Evolutionary conservation across 257 asterid genomes (phyloP), one percentile per base, ranked within the genome.

Genomic region (Cruciata laevipes): DNA sequence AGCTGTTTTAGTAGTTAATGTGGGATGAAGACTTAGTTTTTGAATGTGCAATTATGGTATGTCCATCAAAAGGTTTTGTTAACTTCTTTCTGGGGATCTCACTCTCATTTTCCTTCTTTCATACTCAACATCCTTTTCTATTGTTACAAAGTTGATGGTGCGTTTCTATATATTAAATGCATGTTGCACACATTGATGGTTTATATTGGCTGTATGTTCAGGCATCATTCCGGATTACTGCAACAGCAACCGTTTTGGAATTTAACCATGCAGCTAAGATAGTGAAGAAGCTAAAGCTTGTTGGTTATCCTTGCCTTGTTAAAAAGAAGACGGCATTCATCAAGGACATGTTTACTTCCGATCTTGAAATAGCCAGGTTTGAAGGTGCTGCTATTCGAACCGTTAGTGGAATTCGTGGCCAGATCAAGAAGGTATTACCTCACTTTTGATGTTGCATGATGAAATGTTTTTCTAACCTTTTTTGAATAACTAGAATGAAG

Each of bases 281-380:
- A 78, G 86, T 85, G 79, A 93, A 93, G 82, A 93, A 93, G 82
- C 82, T 93, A 73, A 93, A 93, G 84, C 86, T 93, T 64, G 95
- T 88, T 77, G 97, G 99, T 73, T 33, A 86, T 75, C 90, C 99
- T 66, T 81, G 97, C 76, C 87, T 86, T 81, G 88, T 93, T 74
- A 86, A 85, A 81, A 93, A 90, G 87, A 93, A 93, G 80, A 90
- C 99, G 18, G 97, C 97, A 73, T 86, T 93, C 76, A 87, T 93
- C 63, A 81, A 85, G 84, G 95, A 85, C 71, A 90, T 93, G 99
- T 93, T 90, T 79, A 93, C 99, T 68, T 88, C 99, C n/a, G 95
- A 86, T 83, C 97, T 93, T 75, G 99, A 93, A 83, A 82, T 93
- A 76, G 99, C 99, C 75, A 88, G 96, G 83, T 93, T 90, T 77